phyloP scores from a whole-genome alignment of 129 eudicot species.

The Escallonia herrerae region DNA sequence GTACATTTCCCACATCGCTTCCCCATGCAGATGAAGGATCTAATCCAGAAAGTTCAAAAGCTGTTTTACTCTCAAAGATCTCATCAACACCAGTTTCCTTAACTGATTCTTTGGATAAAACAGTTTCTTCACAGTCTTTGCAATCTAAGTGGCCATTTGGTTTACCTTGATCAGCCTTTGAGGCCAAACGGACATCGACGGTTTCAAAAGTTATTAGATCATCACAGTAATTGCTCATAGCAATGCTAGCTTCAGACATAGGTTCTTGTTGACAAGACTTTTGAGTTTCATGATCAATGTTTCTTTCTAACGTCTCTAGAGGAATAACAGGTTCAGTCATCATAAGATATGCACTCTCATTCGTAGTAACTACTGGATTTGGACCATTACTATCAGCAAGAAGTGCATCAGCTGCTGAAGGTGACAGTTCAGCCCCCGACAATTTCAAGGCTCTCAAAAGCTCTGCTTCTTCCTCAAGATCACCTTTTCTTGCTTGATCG shows the following conservation, averaged over 20 bases:
- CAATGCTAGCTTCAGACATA: slow-evolving; percentile 17
- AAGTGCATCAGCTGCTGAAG: slow-evolving; percentile 25
- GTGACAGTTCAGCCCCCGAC: slow-evolving; percentile 38
- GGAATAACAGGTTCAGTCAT: slow-evolving; percentile 27
- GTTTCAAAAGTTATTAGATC: slow-evolving; percentile 26
- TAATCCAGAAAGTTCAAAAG: slow-evolving; percentile 11
- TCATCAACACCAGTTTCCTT: slow-evolving; percentile 22
- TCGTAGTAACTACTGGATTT: slow-evolving; percentile 10
- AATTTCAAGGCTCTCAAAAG: slow-evolving; percentile 54
- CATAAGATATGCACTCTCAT: slow-evolving; percentile 16
- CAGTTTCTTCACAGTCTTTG: slow-evolving; percentile 11
- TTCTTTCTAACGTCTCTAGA: slow-evolving; percentile 7
- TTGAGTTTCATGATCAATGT: slow-evolving; percentile 15
- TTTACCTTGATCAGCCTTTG: slow-evolving; percentile 22
- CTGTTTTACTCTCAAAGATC: slow-evolving; percentile 11
- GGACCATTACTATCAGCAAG: slow-evolving; percentile 9
- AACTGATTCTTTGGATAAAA: slow-evolving; percentile 17
- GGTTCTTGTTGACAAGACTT: slow-evolving; percentile 14
- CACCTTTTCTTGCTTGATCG: slow-evolving; percentile 53
- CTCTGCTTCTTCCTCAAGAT: slow-evolving; percentile 75
- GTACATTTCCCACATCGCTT: slow-evolving; percentile 22
- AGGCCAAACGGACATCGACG: slow-evolving; percentile 25
- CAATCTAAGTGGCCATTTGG: slow-evolving; percentile 12
- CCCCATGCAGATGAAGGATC: slow-evolving; percentile 14
- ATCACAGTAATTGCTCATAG: slow-evolving; percentile 11